Evolutionary conservation across 192 early-diverging fungal genomes (phyloP), one percentile per base, ranked within the genome.

Genomic region (Phycomyces blakesleeanus): DNA sequence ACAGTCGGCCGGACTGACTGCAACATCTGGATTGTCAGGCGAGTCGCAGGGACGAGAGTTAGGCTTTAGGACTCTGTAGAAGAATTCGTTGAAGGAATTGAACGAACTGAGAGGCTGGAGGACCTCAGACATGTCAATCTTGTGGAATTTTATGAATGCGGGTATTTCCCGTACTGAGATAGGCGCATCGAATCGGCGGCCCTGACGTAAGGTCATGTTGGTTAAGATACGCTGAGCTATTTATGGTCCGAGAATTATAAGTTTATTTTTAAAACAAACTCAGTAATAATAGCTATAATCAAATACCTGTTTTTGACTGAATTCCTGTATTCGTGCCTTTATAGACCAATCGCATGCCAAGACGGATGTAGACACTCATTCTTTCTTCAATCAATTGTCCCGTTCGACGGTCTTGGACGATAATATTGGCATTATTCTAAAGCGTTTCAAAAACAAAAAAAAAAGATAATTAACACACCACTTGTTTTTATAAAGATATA

Each of bases 41-140:
- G 65, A 73, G 11, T 64, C 68, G 34, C 77, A 68, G 6, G 63
- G 59, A 9, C 92, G 75, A 1, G 87, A 78, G 15, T 58, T 70
- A 5, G 86, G 83, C 67, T 90, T 92, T 41, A 93, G 76, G 27
- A 86, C 87, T 14, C 92, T 83, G 68, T 89, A 91, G 67, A 92
- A 93, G 76, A 93, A 93, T 69, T 92, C 86, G 73, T 93, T 93
- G 64, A 93, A 92, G 38, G 74, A 91, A 26, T 80, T 76, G 55
- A 88, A 93, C 37, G 67, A 79, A 18, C 83, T 73, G 25, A 91
- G 49, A 5, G 91, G 88, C 7, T 90, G 81, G 1, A 86, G 59
- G 5, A 93, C 82, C 59, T 93, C 88, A 16, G 73, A 73, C 66
- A 86, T 69, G 29, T 87, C 73, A 0, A 93, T 59, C 2, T 80